These are phyloP conservation scores for Aspergillus thermomutatus DNA, from an alignment of 2,329 filamentous ascomycete species.

Conservation along the genomic window DNA sequence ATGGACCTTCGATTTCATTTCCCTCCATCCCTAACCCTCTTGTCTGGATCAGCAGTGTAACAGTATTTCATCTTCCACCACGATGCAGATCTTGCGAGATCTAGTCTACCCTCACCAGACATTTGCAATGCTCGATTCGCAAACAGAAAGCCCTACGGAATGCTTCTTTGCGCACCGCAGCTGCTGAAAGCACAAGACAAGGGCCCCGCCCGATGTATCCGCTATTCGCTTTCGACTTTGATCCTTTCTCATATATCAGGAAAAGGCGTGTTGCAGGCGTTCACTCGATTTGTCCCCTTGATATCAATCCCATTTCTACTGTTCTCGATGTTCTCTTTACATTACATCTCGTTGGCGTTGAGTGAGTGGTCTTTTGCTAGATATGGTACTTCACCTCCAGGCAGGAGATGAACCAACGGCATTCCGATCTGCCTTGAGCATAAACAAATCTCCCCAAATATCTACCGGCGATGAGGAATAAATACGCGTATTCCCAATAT, in stretches of 20 bases:
- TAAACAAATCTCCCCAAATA: not conserved
- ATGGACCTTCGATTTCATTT: slow-evolving; percentile 9
- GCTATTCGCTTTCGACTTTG: not conserved
- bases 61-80: not conserved
- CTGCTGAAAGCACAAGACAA: too few relatives aligned
- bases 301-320: not conserved
- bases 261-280: not conserved
- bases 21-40: not conserved
- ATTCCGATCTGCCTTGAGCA: too few relatives aligned
- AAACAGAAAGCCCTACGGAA: not conserved
- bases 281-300: not conserved
- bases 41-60: not conserved
- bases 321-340: not conserved
- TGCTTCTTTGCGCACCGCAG: not conserved
- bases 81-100: not conserved
- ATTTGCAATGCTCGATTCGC: not conserved
- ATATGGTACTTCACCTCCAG: not conserved
- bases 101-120: too few relatives aligned
- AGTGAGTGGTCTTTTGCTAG: not conserved
- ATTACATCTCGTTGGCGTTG: not conserved
- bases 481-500: not conserved
- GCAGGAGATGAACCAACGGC: too few relatives aligned
- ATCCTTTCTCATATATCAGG: not conserved
- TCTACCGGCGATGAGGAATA: not conserved
- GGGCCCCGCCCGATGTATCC: too few relatives aligned